Percentiles rank a stretch among this genome's conserved stretches.
Conservation (phyloP, 306 rosid species). For the Heteromeles arbutifolia region DNA sequence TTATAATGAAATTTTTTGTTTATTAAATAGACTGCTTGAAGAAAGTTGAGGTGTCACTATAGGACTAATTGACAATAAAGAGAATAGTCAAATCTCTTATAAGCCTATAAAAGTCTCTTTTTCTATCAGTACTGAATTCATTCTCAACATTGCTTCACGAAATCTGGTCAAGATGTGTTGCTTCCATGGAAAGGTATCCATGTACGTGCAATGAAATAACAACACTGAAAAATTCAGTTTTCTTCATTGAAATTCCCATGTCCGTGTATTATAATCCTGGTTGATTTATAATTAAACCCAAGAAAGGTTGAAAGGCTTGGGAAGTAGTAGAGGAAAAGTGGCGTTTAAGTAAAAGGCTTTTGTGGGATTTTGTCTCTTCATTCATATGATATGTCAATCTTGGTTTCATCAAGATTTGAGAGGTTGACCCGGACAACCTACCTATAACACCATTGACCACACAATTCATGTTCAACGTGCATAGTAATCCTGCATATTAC, state of each 20-base stretch:
- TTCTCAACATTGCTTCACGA: too few relatives aligned
- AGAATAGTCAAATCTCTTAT: too few relatives aligned
- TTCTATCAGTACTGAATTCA: too few relatives aligned
- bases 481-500: slow-evolving; percentile 19
- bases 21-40: too few relatives aligned
- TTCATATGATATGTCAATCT: neutral
- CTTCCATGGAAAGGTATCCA: too few relatives aligned
- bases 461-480: slow-evolving; percentile 8
- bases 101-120: too few relatives aligned
- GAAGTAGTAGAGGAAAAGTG: slow-evolving; percentile 35
- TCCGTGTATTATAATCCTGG: neutral
- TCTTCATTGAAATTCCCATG: neutral
- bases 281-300: neutral
- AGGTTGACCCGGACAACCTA: slow-evolving; percentile 2
- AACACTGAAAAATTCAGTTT: neutral
- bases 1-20: too few relatives aligned
- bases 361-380: slow-evolving; percentile 13
- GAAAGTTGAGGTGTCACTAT: too few relatives aligned
- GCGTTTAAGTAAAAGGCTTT: slow-evolving; percentile 45
- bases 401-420: slow-evolving; percentile 23
- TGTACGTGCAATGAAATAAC: too few relatives aligned
- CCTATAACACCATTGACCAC: neutral
- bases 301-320: slow-evolving; percentile 16
- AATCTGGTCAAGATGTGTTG: too few relatives aligned
- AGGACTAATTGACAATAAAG: too few relatives aligned